phyloP scores from a whole-genome alignment of 192 early-diverging fungal genomes.

The Thamnidium elegans region DNA sequence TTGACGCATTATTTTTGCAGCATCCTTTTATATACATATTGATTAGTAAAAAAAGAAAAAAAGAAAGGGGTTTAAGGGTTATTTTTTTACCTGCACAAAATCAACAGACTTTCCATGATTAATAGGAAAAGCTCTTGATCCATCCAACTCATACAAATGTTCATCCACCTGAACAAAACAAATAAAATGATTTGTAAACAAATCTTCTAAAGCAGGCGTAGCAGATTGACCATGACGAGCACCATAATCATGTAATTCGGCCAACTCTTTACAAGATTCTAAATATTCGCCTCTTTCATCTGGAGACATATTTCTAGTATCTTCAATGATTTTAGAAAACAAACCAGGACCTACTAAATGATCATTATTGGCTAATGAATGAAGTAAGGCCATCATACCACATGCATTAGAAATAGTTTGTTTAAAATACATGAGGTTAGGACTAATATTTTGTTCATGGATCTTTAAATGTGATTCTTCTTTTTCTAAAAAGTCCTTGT shows the following conservation, averaged over 20 bases:
- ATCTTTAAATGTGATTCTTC: conserved; percentile 46
- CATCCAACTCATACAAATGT: conserved; percentile 86
- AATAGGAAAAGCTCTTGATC: conserved; percentile 75
- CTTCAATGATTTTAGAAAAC: conserved; percentile 66
- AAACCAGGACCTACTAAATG: conserved; percentile 44
- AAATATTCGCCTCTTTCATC: conserved; percentile 71
- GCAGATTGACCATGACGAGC: conserved; percentile 66
- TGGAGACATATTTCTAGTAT: conserved; percentile 62
- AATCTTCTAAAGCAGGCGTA: too few species aligned
- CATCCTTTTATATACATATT: conserved; percentile 25
- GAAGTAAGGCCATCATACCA: conserved; percentile 92
- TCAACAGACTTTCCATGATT: conserved; percentile 71
- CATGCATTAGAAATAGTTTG: conserved; percentile 93
- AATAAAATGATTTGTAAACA: conserved; percentile 63
- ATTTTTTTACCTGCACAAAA: conserved; percentile 50
- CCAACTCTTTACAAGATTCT: conserved; percentile 57
- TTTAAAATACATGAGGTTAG: conserved; percentile 72
- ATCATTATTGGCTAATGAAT: conserved; percentile 78
- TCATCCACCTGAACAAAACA: conserved; percentile 78
- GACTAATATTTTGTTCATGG: conserved; percentile 49
- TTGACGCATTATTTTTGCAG: conserved; percentile 54
- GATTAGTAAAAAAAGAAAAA: too few species aligned
- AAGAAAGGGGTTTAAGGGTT: too few species aligned
- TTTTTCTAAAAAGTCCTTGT: conserved; percentile 48
- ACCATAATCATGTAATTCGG: conserved; percentile 50